Evolutionary conservation across 2,329 filamentous ascomycete species (phyloP).

Genomic region (Colletotrichum tofieldiae): DNA sequence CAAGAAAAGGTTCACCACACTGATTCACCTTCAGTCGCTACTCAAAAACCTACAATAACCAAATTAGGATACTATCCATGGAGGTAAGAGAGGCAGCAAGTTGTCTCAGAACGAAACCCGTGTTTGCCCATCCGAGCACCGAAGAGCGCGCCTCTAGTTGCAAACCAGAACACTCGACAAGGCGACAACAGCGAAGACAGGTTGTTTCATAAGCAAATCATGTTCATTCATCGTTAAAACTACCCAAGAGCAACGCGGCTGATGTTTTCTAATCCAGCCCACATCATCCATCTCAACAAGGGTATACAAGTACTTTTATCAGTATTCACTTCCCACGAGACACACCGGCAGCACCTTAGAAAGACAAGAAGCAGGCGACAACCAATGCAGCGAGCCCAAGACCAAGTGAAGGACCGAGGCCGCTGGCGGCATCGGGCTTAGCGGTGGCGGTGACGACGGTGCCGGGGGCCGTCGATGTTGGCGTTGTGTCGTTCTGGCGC

Average conservation of each 20-base stretch:
- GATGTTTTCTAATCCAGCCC: too few species aligned
- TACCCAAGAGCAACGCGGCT: not conserved
- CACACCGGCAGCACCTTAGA: not conserved
- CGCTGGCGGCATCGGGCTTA: slow-evolving; percentile 18
- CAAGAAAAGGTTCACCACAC: not conserved
- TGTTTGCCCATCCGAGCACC: too few species aligned
- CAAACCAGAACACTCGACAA: not conserved
- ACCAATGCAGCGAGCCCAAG: slow-evolving; percentile 2
- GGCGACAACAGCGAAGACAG: not conserved
- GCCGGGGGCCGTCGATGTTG: slow-evolving; percentile 30
- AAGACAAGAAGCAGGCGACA: not conserved
- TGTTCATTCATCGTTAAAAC: not conserved
- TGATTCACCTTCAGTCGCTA: not conserved
- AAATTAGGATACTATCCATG: not conserved
- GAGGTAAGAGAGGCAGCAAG: too few species aligned
- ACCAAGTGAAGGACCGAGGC: slow-evolving; percentile 4
- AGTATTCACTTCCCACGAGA: not conserved
- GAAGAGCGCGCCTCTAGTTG: too few species aligned
- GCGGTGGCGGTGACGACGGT: slow-evolving; percentile 29
- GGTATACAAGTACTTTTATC: not conserved
- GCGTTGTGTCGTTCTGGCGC: slow-evolving; percentile 41
- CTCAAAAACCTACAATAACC: not conserved
- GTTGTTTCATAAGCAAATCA: not conserved
- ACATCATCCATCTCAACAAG: not conserved
- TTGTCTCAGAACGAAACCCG: too few species aligned